phyloP scores from a whole-genome alignment of 176 grass and related monocot genomes.

The Melocanna baccifera region DNA sequence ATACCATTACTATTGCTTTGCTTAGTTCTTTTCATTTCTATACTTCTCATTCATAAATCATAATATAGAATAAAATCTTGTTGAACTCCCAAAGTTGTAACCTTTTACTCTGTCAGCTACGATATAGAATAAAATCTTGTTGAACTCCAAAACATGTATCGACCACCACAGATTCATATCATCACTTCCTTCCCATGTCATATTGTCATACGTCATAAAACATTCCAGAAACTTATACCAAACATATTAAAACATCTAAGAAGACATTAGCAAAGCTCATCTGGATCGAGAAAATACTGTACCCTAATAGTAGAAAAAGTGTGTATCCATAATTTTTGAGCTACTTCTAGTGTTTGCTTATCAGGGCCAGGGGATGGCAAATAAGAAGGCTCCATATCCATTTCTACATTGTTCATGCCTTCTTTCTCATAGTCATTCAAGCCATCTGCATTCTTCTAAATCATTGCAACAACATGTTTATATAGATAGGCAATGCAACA shows the following conservation, averaged over 20 bases:
- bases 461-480: neutral
- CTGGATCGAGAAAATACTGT: neutral
- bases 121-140: neutral
- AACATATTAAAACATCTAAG: neutral
- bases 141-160: neutral
- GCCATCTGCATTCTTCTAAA: slow-evolving; percentile 34
- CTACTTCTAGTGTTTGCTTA: slow-evolving; percentile 12
- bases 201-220: neutral
- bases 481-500: neutral
- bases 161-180: neutral
- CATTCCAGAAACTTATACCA: neutral
- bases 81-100: neutral
- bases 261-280: neutral
- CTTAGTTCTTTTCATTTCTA: neutral
- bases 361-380: neutral
- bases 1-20: neutral
- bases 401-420: slow-evolving; percentile 7
- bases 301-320: neutral
- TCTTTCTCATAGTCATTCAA: slow-evolving; percentile 20
- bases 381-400: neutral
- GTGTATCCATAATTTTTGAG: neutral
- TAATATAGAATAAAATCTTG: neutral
- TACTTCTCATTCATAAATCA: neutral
- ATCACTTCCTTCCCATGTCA: neutral
- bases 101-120: neutral